Evolutionary conservation across 2,329 filamentous ascomycete genomes (phyloP).

Genomic region (Didymella arachidicola): DNA sequence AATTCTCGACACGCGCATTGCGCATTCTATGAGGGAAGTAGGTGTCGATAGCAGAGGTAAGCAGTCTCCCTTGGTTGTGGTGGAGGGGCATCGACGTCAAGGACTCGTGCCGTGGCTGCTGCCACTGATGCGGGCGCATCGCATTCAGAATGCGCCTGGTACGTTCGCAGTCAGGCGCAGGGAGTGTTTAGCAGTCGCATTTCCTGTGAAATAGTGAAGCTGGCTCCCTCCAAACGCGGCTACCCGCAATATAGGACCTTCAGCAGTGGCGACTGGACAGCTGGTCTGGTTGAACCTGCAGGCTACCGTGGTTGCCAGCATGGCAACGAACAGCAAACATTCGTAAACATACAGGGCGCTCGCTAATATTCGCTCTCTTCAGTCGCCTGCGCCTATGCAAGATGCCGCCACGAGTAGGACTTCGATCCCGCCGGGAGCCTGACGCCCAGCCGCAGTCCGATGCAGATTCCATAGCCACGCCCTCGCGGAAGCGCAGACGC

Average conservation of each 20-base stretch:
- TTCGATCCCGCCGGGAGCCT: slow-evolving; percentile 43
- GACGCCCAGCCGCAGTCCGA: slow-evolving; percentile 48
- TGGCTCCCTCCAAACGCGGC: slow-evolving; percentile 6
- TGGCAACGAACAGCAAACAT: slow-evolving; percentile 25
- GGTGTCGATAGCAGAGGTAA: slow-evolving; percentile 12
- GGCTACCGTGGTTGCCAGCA: slow-evolving; percentile 10
- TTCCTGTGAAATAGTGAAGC: slow-evolving; percentile 1
- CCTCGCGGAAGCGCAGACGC: slow-evolving; percentile 58
- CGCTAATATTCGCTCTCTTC: slow-evolving; percentile 26
- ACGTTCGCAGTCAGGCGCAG: slow-evolving; percentile 3
- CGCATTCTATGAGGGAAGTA: slow-evolving; percentile 5
- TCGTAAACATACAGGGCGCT: slow-evolving; percentile 19
- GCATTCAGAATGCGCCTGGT: slow-evolving; percentile 3
- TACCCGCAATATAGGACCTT: slow-evolving; percentile 5
- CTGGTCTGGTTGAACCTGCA: slow-evolving; percentile 15
- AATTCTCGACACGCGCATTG: slow-evolving; percentile 13
- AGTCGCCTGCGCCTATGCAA: slow-evolving; percentile 29
- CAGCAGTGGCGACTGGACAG: slow-evolving; percentile 18
- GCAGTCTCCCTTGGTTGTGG: slow-evolving; percentile 11
- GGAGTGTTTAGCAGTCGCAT: slow-evolving; percentile 3
- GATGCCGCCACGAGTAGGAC: slow-evolving; percentile 42
- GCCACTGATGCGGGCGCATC: slow-evolving; percentile 6
- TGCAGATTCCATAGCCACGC: slow-evolving; percentile 57
- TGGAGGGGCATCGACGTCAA: slow-evolving; percentile 20
- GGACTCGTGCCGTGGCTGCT: slow-evolving; percentile 8